Conservation (phyloP, 495 filamentous ascomycete genomes). For the Xylaria scruposa region DNA sequence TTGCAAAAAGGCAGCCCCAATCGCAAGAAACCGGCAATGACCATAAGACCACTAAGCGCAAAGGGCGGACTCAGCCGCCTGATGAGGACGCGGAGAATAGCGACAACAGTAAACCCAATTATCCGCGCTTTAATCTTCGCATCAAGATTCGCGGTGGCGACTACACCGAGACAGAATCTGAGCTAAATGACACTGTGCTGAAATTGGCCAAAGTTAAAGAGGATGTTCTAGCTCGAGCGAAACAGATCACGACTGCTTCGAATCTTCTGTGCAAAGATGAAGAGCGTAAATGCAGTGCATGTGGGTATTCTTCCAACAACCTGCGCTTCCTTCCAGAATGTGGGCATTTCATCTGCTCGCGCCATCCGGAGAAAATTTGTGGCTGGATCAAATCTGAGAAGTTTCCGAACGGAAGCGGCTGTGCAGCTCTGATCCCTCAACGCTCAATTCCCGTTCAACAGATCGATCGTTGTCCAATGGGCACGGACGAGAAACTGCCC, state of each 20-base stretch:
- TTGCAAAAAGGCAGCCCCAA: background rate
- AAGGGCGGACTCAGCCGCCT: background rate
- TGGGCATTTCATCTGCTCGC: constrained; percentile 58
- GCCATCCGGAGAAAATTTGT: constrained; percentile 39
- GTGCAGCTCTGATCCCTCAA: constrained; percentile 25
- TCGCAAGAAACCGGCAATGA: background rate
- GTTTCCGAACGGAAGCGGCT: constrained; percentile 14
- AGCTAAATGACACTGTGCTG: constrained; percentile 17
- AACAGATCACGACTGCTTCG: constrained; percentile 18
- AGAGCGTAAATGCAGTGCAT: constrained; percentile 39
- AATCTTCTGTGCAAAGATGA: background rate
- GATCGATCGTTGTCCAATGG: constrained; percentile 24
- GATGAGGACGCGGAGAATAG: background rate
- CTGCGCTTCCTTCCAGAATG: constrained; percentile 53
- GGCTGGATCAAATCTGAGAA: constrained; percentile 19
- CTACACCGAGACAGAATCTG: constrained; percentile 29
- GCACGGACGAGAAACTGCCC: background rate
- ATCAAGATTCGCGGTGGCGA: constrained; percentile 24
- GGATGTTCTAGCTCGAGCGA: constrained; percentile 6
- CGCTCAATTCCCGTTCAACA: constrained; percentile 24
- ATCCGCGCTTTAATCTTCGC: constrained; percentile 8
- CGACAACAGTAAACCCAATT: background rate
- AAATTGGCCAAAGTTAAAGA: constrained; percentile 17
- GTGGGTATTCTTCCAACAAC: constrained; percentile 29
- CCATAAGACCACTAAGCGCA: background rate